A percentile compares a stretch with the other conserved stretches of the same genome.
phyloP scores from a whole-genome alignment of 1,139 yeast species.

The Debaryomyces singareniensis region DNA sequence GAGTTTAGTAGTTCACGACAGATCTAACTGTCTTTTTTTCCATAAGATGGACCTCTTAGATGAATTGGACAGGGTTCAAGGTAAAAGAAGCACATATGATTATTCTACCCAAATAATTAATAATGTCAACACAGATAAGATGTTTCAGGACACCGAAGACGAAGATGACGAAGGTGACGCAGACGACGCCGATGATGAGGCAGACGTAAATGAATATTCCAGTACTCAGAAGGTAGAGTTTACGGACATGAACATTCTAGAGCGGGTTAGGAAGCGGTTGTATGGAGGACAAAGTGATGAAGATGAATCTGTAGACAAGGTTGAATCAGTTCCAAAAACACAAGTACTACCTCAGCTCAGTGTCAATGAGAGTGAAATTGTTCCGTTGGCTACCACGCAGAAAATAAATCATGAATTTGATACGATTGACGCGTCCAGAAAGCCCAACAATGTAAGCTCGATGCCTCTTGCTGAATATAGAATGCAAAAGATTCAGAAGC shows the following conservation, averaged over 20 bases:
- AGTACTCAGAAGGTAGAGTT: constrained; percentile 2
- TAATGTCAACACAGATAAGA: constrained; percentile 2
- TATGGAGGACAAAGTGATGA: constrained; percentile 1
- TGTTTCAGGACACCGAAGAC: constrained; percentile 6
- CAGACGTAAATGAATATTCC: constrained; percentile 8
- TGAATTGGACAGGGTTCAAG: constrained; percentile 12
- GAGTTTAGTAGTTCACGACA: no score
- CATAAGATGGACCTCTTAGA: constrained; percentile 16
- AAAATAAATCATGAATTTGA: no score
- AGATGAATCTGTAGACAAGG: not conserved
- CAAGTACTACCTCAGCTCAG: constrained; percentile 9
- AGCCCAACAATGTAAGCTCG: not conserved
- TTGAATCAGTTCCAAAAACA: not conserved
- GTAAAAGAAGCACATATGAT: constrained; percentile 3
- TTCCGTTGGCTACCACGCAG: not conserved
- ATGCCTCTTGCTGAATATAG: constrained; percentile 12
- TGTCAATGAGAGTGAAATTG: constrained; percentile 9
- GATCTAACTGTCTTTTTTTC: not conserved
- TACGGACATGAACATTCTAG: constrained; percentile 6
- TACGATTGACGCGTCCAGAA: not conserved
- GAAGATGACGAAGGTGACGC: constrained; percentile 4
- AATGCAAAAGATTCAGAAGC: constrained; percentile 14
- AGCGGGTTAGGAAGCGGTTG: constrained; percentile 7
- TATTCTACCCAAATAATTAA: constrained; percentile 6
- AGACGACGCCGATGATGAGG: constrained; percentile 6